A percentile compares a stretch with the other conserved stretches of the same genome.
phyloP scores from a whole-genome alignment of 345 rosid genomes.

The Rhodomyrtus tomentosa region DNA sequence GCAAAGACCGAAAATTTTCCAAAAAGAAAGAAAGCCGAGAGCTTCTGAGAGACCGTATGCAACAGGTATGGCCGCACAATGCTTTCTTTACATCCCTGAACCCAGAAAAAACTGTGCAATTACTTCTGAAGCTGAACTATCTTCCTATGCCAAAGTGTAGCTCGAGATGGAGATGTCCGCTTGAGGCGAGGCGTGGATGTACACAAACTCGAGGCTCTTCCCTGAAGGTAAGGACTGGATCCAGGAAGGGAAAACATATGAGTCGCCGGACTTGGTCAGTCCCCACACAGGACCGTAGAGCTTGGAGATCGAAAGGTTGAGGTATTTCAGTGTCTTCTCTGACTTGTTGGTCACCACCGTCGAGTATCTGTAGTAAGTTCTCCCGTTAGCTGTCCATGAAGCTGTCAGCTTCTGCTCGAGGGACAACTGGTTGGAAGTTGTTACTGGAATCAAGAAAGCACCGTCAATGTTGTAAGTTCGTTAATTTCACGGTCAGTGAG shows the following conservation, averaged over 20 bases:
- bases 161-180: conserved; percentile 61
- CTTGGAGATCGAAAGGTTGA: conserved; percentile 60
- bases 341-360: conserved; percentile 70
- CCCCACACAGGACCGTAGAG: conserved; percentile 98
- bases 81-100: conserved; percentile 13
- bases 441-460: conserved; percentile 18
- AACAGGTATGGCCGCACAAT: conserved; percentile 39
- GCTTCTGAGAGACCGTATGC: conserved; percentile 17
- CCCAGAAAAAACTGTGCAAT: conserved; percentile 12
- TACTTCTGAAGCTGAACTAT: conserved; percentile 1
- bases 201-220: conserved; percentile 76
- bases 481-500: neutral
- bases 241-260: conserved; percentile 73
- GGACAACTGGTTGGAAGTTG: conserved; percentile 40
- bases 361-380: conserved; percentile 77
- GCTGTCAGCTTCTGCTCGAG: conserved; percentile 62
- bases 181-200: conserved; percentile 66
- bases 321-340: conserved; percentile 40
- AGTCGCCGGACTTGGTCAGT: conserved; percentile 37
- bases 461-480: neutral
- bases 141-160: conserved; percentile 55
- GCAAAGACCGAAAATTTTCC: conserved; percentile 9
- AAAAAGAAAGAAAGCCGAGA: conserved; percentile 16
- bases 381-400: conserved; percentile 67
- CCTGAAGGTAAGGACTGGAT: conserved; percentile 53